Base-by-base conservation (phyloP, 202 grass and related monocot genomes). In the Carex sylvatica region DNA sequence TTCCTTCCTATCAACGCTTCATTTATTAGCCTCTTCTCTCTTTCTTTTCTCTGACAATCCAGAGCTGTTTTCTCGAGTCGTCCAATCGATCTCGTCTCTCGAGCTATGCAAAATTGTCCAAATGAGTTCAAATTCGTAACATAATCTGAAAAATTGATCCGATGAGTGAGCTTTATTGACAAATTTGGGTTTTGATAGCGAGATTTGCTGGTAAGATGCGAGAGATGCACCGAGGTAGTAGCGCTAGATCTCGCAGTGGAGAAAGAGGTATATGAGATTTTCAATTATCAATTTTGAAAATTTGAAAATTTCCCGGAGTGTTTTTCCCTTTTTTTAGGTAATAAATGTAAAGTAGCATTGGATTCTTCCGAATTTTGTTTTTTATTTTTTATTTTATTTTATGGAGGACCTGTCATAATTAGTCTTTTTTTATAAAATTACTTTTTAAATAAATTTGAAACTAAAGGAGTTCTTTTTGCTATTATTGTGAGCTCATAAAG, bases 141-240 rank as follows among this genome's bases (percentile, higher is more conserved):
- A 59, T 38, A 59, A 42, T 78, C 23, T 35, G 67, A 61, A 23
- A 22, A 52, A 54, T 54, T 65, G 18, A 35, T 76, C 67, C n/a
- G 36, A 51, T 78, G 65, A 63, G 47, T 78, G 59, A 31, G 49
- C 22, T 65, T 66, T 4, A 12, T 46, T 63, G 61, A 64, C 30
- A n/a, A 61, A 65, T 46, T 77, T 78, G 13, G 75, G 66, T 12
- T 70, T 62, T n/a, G 58, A 8, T 55, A 28, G 56, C 9, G 49
- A 69, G 62, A 51, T 70, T 66, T 85, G 15, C 46, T 67, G 58
- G 56, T 24, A 59, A 67, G 61, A 40, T 64, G 59, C 13, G 52
- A 77, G 65, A 53, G 68, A 87, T 83, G 86, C 66, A 87, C 42
- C 86, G 4, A 14, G 75, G 80, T 53, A 52, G 80, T n/a, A 62